A percentile compares a stretch with the other conserved stretches of the same genome.
Evolutionary conservation across 2,329 filamentous ascomycete genomes (phyloP).

Genomic region (Claviceps monticola): DNA sequence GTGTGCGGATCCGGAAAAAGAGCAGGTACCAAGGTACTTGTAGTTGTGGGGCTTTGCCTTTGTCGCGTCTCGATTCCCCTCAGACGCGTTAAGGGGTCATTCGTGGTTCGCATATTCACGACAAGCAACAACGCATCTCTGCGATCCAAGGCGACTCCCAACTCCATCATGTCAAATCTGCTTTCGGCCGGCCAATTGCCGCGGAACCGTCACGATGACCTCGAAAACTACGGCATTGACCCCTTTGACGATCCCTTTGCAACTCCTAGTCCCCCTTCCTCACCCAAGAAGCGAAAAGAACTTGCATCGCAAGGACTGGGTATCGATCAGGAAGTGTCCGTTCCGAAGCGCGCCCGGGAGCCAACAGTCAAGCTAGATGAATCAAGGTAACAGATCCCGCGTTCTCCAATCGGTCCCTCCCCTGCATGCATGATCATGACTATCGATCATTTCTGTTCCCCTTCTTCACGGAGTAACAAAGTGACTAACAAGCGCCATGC

Average conservation of each 20-base stretch:
- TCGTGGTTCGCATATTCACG: background rate
- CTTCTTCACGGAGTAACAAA: too few species aligned
- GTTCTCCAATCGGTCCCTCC: background rate
- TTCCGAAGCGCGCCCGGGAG: constrained; percentile 57
- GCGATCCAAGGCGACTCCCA: background rate
- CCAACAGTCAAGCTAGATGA: constrained; percentile 84
- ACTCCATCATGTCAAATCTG: constrained; percentile 12
- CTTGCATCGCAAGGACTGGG: constrained; percentile 44
- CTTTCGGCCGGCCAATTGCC: constrained; percentile 8
- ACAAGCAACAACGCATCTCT: background rate
- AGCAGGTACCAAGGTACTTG: background rate
- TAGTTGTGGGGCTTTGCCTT: background rate
- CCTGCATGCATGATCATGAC: too few species aligned
- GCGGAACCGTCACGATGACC: constrained; percentile 35
- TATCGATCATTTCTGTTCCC: too few species aligned
- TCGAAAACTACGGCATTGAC: constrained; percentile 65
- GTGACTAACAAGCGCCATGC: background rate
- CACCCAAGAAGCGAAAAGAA: constrained; percentile 34
- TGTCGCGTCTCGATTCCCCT: constrained; percentile 3
- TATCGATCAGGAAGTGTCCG: constrained; percentile 74
- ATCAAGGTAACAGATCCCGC: constrained; percentile 36
- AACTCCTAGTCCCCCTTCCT: constrained; percentile 27
- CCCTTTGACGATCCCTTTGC: constrained; percentile 36
- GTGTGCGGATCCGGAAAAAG: background rate
- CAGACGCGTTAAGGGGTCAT: background rate